These are phyloP conservation scores for Baudoinia panamericana DNA, from an alignment of 495 filamentous ascomycete species.

Conservation along the genomic window DNA sequence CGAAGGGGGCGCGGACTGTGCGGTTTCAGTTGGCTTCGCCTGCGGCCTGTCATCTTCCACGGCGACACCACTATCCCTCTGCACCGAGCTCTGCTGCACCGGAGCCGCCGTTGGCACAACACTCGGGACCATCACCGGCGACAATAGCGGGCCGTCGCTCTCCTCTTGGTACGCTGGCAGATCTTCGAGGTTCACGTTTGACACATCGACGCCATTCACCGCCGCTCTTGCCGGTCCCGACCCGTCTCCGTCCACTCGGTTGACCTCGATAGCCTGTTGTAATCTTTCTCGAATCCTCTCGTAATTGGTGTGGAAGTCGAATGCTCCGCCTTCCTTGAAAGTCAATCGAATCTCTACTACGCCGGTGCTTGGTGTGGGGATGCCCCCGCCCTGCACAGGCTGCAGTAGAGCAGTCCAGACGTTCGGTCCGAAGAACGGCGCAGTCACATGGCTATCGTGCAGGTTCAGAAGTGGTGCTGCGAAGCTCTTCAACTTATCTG, in stretches of 20 bases:
- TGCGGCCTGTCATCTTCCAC: slow-evolving; percentile 14
- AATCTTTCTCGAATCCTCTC: slow-evolving; percentile 75
- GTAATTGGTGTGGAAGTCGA: slow-evolving; percentile 74
- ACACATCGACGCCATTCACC: slow-evolving; percentile 40
- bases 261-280: slow-evolving; percentile 60
- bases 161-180: slow-evolving; percentile 62
- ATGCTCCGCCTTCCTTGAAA: slow-evolving; percentile 90
- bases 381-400: slow-evolving; percentile 73
- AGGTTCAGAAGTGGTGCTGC: slow-evolving; percentile 74
- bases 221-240: slow-evolving; percentile 29
- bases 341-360: slow-evolving; percentile 68
- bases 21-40: slow-evolving; percentile 13
- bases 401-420: slow-evolving; percentile 70
- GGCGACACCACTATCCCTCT: slow-evolving; percentile 17
- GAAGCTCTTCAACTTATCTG: slow-evolving; percentile 67
- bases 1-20: slow-evolving; percentile 53
- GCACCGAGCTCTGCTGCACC: slow-evolving; percentile 4
- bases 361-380: slow-evolving; percentile 52
- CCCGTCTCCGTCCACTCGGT: slow-evolving; percentile 33
- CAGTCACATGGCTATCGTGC: slow-evolving; percentile 75
- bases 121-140: slow-evolving; percentile 1
- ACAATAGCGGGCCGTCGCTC: slow-evolving; percentile 13
- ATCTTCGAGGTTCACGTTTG: slow-evolving; percentile 60
- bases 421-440: slow-evolving; percentile 94
- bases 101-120: slow-evolving; percentile 2